Evolutionary conservation across 306 rosid species (phyloP), one percentile per base, ranked within the genome.

Genomic region (Trifolium pratense): DNA sequence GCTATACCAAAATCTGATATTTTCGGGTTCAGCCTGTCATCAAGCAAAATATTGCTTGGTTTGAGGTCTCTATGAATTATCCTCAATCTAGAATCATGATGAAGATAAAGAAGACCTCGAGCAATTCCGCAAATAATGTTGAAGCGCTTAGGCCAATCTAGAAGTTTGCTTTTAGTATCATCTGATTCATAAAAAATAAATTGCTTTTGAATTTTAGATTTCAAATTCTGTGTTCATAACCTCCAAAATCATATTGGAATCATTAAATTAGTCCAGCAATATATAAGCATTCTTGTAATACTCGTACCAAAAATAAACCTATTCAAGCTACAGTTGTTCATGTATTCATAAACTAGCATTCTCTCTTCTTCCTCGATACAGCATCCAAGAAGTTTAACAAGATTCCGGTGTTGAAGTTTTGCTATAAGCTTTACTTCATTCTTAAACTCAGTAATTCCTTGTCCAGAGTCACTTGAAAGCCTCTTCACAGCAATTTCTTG

Each of bases 31-130:
- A 88, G 40, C 23, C 82, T 63, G 5, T 11, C 13, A 46, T 88
- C 89, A 12, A 86, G 78, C 6, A 88, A 40, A 49, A 88, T 48
- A 49, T 88, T 88, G 42, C 93, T 80, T 0, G 82, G 59, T 71
- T 88, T 88, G 5, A 86, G 76, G 32, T 88, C 87, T 37, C 90
- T 78, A 26, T 88, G 93, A 15, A 88, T 79, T 10, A 86, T 88
- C 16, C 68, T 67, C 5, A 76, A 14, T 6, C 60, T 67, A 7
- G 80, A 76, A 21, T 76, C 80, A 31, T 57, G 74, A 57, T 76
- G 80, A 57, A 76, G 68, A 57, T 76, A 76, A 29, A 76, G 68
- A 13, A 76, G 68, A 5, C 74, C 74, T 13, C 68, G 60, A 13
- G 80, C 74, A 31, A 76, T 76, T 45, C 80, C 80, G 13, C 61